Percentiles rank a stretch among this genome's conserved stretches.
Conservation (phyloP, 1,139 yeast species). For the Scheffersomyces illinoinensis region DNA sequence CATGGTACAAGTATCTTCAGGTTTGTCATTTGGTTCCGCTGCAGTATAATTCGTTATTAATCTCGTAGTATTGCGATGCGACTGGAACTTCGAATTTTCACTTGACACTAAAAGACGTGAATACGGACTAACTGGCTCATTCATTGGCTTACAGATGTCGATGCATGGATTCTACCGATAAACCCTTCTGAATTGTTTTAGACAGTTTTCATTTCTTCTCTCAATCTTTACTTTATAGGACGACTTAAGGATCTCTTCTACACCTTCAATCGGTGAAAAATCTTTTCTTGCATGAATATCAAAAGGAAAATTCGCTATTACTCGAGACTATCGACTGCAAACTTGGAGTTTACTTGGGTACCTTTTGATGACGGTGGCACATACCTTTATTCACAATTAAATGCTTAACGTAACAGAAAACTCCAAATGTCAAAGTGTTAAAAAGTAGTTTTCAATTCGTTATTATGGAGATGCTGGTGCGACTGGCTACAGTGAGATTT, state of each 20-base stretch:
- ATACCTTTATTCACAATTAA: constrained; percentile 1
- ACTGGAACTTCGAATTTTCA: too few relatives aligned
- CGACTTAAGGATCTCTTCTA: not conserved
- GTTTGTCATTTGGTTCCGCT: too few relatives aligned
- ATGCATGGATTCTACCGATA: too few relatives aligned
- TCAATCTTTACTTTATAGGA: not conserved
- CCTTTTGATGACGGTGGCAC: not conserved
- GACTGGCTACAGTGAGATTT: not conserved
- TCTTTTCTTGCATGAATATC: not conserved
- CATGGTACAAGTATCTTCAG: not conserved
- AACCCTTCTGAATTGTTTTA: too few relatives aligned
- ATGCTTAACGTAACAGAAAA: not conserved
- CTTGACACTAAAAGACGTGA: not conserved
- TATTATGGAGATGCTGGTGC: not conserved
- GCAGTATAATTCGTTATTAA: too few relatives aligned
- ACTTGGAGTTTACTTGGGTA: not conserved
- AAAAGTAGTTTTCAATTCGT: not conserved
- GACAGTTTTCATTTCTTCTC: not conserved
- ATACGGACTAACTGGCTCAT: too few relatives aligned
- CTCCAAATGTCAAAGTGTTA: not conserved
- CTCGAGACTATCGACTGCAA: not conserved
- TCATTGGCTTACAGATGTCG: too few relatives aligned
- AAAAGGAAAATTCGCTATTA: not conserved
- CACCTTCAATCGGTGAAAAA: not conserved
- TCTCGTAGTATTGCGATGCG: not conserved